phyloP scores from a whole-genome alignment of 2,329 filamentous ascomycete genomes.

The Verticillium albo-atrum region DNA sequence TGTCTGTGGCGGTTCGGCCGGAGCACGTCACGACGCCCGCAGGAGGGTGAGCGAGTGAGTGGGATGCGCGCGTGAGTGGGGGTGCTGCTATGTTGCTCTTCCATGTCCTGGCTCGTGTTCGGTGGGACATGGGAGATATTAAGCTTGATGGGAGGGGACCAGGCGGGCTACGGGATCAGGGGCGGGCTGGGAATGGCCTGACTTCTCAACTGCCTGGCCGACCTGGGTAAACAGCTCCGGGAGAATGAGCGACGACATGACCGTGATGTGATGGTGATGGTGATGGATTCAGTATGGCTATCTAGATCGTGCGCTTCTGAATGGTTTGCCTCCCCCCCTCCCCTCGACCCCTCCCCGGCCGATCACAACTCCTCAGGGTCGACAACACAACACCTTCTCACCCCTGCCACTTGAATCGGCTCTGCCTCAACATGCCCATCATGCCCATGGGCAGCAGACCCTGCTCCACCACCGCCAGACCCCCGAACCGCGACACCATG shows the following conservation, averaged over 20 bases:
- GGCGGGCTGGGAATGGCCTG: background rate
- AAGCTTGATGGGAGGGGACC: background rate
- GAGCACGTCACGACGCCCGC: background rate
- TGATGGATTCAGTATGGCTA: background rate
- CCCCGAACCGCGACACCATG: slow-evolving; percentile 33
- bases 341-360: background rate
- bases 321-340: background rate
- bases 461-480: slow-evolving; percentile 31
- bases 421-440: slow-evolving; percentile 30
- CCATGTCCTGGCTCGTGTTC: background rate
- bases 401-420: slow-evolving; percentile 30
- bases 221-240: background rate
- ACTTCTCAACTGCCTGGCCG: background rate
- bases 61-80: background rate
- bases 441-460: slow-evolving; percentile 34
- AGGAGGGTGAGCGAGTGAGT: background rate
- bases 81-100: background rate
- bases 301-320: background rate
- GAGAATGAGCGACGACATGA: background rate
- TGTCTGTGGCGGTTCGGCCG: background rate
- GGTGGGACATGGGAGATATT: background rate
- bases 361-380: background rate
- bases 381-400: slow-evolving; percentile 13
- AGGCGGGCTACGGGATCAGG: background rate
- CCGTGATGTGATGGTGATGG: background rate